These are phyloP conservation scores for Ogataea philodendri DNA, from an alignment of 805 yeast genomes.

Conservation along the genomic window DNA sequence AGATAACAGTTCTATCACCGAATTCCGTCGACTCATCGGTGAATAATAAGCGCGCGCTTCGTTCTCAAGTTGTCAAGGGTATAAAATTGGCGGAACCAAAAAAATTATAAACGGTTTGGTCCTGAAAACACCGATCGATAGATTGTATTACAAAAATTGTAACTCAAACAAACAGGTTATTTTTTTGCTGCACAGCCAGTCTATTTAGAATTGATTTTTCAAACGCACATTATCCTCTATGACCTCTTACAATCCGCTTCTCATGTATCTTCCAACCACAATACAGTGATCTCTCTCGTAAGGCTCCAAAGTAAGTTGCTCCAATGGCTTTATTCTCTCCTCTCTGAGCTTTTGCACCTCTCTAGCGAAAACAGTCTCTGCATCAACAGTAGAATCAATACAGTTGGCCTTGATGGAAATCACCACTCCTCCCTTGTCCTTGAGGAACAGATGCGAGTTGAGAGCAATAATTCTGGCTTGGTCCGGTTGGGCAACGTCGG, in stretches of 20 bases:
- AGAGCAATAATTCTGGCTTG: constrained; percentile 99
- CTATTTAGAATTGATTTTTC: constrained; percentile 1
- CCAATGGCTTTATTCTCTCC: constrained; percentile 97
- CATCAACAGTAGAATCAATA: constrained; percentile 99
- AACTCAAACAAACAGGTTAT: background rate
- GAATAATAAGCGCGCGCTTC: too few species aligned
- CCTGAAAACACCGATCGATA: too few species aligned
- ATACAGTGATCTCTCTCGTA: constrained; percentile 99
- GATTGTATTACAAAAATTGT: constrained; percentile 1
- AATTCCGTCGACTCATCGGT: constrained; percentile 9
- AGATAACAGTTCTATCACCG: constrained; percentile 21
- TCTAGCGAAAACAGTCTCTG: constrained; percentile 98
- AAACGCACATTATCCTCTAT: constrained; percentile 14
- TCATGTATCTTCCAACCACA: constrained; percentile 94
- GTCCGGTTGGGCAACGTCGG: constrained; percentile 99
- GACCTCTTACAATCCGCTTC: constrained; percentile 64
- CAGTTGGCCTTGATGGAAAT: constrained; percentile 99
- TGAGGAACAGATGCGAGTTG: constrained; percentile 96
- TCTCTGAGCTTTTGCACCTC: constrained; percentile 99
- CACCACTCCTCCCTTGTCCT: constrained; percentile 98
- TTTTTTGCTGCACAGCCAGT: constrained; percentile 11
- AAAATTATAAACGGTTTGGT: too few species aligned
- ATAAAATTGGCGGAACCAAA: too few species aligned
- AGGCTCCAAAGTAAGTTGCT: constrained; percentile 98
- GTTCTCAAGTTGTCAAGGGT: too few species aligned